Evolutionary conservation across 352 stramenopile species (phyloP), one percentile per base, ranked within the genome.

Genomic region (Phytopythium mirpurense): DNA sequence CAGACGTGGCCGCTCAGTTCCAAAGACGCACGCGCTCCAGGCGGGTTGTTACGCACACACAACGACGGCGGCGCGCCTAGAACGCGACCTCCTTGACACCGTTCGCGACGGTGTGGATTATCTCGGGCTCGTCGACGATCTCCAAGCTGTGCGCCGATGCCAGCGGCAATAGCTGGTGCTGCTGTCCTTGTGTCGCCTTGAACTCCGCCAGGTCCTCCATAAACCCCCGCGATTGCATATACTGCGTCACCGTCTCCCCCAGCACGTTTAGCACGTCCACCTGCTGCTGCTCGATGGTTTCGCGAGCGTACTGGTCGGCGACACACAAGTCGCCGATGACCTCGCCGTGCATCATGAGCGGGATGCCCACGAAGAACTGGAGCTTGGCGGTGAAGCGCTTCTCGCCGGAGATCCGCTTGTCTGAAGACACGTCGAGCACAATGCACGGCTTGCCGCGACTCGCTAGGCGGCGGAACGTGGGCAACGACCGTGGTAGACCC

Each of bases 351-450:
- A 93, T 72, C 19, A 92, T 72, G 36, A 95, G 72, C 42, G 85
- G 85, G 50, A 95, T 90, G 29, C 85, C 85, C 18, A 95, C 81
- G 46, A 95, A 95, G 56, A 95, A 95, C 64, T 95, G 85, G 8
- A 95, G 63, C 54, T 93, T 93, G 2, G 85, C 84, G 1, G 74
- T 80, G 38, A 77, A 83, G 24, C 85, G 83, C 62, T 93, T 93
- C 51, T 93, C 82, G n/a, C 81, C 83, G 26, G 79, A 86, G 65
- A 95, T 95, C 12, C 85, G 83, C 64, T 93, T 92, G 65, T 95
- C 85, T 5, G 78, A 86, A 48, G 80, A 88, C 51, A 93, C 85
- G 46, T 95, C 83, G 19, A 95, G 62, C 36, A 95, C 85, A 37
- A 95, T 93, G 54, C 85, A 95, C 10, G 85, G 85, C 64, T 93